A percentile compares a stretch with the other conserved stretches of the same genome.
phyloP scores from a whole-genome alignment of 345 rosid species.

The Kernera saxatilis region DNA sequence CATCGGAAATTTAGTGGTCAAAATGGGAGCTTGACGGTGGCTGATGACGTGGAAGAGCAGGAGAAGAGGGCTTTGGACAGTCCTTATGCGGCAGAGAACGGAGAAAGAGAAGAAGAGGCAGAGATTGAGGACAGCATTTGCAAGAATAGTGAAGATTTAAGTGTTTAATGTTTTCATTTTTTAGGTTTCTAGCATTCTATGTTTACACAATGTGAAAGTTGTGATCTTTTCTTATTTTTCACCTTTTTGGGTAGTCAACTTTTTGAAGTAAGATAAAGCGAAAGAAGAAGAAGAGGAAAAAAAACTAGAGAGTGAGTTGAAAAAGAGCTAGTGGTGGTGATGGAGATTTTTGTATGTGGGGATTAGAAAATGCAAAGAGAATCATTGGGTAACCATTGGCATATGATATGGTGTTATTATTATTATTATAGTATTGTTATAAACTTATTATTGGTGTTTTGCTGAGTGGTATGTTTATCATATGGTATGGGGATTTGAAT shows the following conservation, averaged over 20 bases:
- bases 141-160: constrained; percentile 8
- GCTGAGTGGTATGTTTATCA: background rate
- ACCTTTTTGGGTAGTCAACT: background rate
- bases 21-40: background rate
- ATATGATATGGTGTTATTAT: background rate
- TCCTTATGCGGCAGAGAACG: background rate
- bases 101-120: background rate
- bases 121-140: constrained; percentile 23
- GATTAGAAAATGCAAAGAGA: background rate
- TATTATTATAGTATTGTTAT: background rate
- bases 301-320: background rate
- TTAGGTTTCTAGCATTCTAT: background rate
- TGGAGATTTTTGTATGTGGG: background rate
- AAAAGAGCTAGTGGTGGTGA: background rate
- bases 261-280: background rate
- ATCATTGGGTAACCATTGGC: background rate
- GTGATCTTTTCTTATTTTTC: background rate
- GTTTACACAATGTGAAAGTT: constrained; percentile 7
- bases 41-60: constrained; percentile 14
- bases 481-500: background rate
- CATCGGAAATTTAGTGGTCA: background rate
- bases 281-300: background rate
- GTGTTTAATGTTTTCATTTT: background rate
- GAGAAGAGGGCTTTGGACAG: constrained; percentile 19
- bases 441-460: background rate